These are phyloP conservation scores for Berkeleyomyces rouxiae DNA, from an alignment of 2,329 filamentous ascomycete species.

Conservation along the genomic window DNA sequence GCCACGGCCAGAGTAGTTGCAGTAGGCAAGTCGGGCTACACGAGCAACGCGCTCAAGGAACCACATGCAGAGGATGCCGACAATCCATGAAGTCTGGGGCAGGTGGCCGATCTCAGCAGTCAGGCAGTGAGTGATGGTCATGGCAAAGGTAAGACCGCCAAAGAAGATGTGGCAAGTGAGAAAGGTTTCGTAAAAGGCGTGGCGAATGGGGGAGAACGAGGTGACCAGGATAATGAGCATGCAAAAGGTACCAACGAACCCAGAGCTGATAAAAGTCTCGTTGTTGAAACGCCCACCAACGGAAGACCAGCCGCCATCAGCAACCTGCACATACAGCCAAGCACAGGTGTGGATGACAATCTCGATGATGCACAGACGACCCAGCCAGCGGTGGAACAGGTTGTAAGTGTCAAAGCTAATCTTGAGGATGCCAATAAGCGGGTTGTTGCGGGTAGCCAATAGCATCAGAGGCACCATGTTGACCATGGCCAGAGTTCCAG, in stretches of 20 bases:
- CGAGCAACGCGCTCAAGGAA: constrained; percentile 50
- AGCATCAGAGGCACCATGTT: constrained; percentile 68
- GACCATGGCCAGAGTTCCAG: constrained; percentile 51
- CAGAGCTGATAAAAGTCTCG: constrained; percentile 49
- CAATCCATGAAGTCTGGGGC: constrained; percentile 57
- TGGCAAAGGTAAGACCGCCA: constrained; percentile 48
- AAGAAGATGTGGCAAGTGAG: constrained; percentile 70
- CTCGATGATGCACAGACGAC: constrained; percentile 57
- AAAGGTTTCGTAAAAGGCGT: constrained; percentile 96
- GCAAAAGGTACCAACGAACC: constrained; percentile 41
- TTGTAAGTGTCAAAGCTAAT: constrained; percentile 76
- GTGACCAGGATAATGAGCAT: constrained; percentile 52
- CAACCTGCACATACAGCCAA: constrained; percentile 58
- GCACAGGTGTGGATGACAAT: constrained; percentile 48
- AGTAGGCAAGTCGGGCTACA: constrained; percentile 44
- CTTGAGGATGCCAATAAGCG: constrained; percentile 52
- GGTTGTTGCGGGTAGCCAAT: constrained; percentile 62
- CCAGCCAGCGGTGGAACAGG: constrained; percentile 64
- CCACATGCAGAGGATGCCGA: constrained; percentile 65
- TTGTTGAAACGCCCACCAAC: constrained; percentile 36
- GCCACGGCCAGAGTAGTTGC: constrained; percentile 43
- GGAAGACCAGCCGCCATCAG: constrained; percentile 45
- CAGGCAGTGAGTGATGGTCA: constrained; percentile 64
- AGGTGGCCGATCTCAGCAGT: constrained; percentile 49
- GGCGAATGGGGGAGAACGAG: constrained; percentile 64